These are phyloP conservation scores for Kalaharituber pfeilii DNA, from an alignment of 2,329 filamentous ascomycete genomes.

Conservation along the genomic window DNA sequence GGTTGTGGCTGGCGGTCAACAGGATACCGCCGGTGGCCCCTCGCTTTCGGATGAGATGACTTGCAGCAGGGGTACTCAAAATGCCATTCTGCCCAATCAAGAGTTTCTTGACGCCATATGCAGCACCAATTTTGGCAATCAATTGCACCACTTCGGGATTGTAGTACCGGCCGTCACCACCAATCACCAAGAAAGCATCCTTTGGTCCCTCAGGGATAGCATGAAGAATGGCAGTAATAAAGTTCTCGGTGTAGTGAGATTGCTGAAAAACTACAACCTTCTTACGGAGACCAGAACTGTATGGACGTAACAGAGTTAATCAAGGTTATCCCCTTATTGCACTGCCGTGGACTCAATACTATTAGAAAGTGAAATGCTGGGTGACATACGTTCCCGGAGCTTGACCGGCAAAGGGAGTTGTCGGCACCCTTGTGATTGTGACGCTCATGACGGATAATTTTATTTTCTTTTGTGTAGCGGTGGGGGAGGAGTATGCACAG, in stretches of 20 bases:
- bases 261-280: conserved; percentile 98
- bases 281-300: conserved; percentile 96
- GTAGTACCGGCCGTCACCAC: conserved; percentile 91
- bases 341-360: not conserved
- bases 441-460: not conserved
- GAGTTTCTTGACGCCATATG: conserved; percentile 97
- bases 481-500: not conserved
- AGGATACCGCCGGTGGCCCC: conserved; percentile 94
- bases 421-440: conserved; percentile 13
- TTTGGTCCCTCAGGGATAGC: conserved; percentile 90
- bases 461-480: not conserved
- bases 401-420: conserved; percentile 45
- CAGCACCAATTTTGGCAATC: conserved; percentile 92
- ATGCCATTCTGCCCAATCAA: conserved; percentile 93
- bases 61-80: conserved; percentile 87
- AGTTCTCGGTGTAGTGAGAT: conserved; percentile 87
- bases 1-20: conserved; percentile 94
- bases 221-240: conserved; percentile 81
- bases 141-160: conserved; percentile 93
- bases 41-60: conserved; percentile 84
- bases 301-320: conserved; percentile 7
- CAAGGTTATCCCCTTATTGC: not conserved
- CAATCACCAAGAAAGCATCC: conserved; percentile 82
- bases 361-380: conserved; percentile 4
- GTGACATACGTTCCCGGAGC: conserved; percentile 91